Conservation (phyloP, 768 basidiomycete species). For the Agaricus sinodeliciosus region DNA sequence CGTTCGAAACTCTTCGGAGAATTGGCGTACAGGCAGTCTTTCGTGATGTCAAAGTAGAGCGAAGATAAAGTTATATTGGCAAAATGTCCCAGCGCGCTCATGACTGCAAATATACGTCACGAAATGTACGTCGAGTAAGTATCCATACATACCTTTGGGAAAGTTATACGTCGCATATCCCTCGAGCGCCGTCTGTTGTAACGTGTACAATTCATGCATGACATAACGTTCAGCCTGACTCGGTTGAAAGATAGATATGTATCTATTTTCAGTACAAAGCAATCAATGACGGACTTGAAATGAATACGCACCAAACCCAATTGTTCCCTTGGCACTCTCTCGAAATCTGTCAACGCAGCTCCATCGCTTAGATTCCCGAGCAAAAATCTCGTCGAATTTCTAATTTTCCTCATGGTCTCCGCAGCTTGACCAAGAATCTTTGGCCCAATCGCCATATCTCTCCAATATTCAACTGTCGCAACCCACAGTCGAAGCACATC, state of each 20-base stretch:
- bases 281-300: neutral
- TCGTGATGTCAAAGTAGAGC: slow-evolving; percentile 87
- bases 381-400: slow-evolving; percentile 83
- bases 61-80: slow-evolving; percentile 82
- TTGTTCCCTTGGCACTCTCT: slow-evolving; percentile 35
- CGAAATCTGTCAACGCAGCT: slow-evolving; percentile 19
- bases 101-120: slow-evolving; percentile 37
- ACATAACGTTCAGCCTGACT: slow-evolving; percentile 76
- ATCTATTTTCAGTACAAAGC: neutral
- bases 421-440: slow-evolving; percentile 68
- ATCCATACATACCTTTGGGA: slow-evolving; percentile 56
- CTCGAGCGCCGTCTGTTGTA: slow-evolving; percentile 62
- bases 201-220: slow-evolving; percentile 72
- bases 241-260: neutral
- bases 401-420: slow-evolving; percentile 74
- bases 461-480: slow-evolving; percentile 84
- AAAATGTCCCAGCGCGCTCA: slow-evolving; percentile 68
- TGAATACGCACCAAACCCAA: slow-evolving; percentile 55
- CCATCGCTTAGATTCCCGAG: slow-evolving; percentile 66
- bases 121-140: neutral
- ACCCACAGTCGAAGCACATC: slow-evolving; percentile 89
- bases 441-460: slow-evolving; percentile 82
- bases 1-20: slow-evolving; percentile 43
- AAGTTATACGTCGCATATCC: slow-evolving; percentile 76
- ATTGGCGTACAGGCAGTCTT: slow-evolving; percentile 85